These are phyloP conservation scores for Cicer pinnatifidum DNA, from an alignment of 306 rosid genomes.

Conservation along the genomic window DNA sequence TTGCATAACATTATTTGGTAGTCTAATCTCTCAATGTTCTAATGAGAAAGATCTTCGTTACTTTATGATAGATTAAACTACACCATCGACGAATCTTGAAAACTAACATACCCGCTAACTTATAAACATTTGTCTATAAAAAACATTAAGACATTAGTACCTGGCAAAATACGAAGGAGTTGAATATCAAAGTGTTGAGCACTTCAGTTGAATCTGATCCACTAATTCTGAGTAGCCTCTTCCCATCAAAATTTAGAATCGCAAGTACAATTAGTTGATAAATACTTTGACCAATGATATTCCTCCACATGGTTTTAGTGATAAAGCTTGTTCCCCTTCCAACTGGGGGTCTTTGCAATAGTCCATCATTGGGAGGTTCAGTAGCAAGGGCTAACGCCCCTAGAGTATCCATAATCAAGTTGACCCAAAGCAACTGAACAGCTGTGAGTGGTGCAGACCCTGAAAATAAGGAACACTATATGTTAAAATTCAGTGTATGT, in stretches of 20 bases:
- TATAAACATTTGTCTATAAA: too few relatives aligned
- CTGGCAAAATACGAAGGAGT: constrained; percentile 96
- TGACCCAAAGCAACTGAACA: constrained; percentile 96
- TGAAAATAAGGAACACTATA: constrained; percentile 44
- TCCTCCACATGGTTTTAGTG: constrained; percentile 94
- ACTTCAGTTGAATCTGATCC: constrained; percentile 70
- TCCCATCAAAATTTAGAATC: constrained; percentile 69
- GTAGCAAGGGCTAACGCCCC: constrained; percentile 98
- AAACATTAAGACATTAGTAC: constrained; percentile 42
- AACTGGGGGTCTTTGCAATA: constrained; percentile 76
- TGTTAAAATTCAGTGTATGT: too few relatives aligned
- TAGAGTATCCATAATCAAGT: constrained; percentile 98
- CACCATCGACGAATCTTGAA: neutral
- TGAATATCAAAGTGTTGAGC: constrained; percentile 87
- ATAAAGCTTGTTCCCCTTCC: constrained; percentile 70
- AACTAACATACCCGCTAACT: neutral
- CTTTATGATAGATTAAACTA: neutral
- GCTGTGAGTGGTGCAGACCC: constrained; percentile 98
- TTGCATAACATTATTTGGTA: neutral
- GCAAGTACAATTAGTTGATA: constrained; percentile 78
- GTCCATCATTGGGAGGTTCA: constrained; percentile 88
- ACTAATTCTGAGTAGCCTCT: constrained; percentile 61
- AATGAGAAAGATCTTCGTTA: neutral
- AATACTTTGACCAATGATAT: constrained; percentile 89
- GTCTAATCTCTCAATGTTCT: neutral